Base-by-base conservation (phyloP, 2,329 filamentous ascomycete species). In the Alternaria longipes region DNA sequence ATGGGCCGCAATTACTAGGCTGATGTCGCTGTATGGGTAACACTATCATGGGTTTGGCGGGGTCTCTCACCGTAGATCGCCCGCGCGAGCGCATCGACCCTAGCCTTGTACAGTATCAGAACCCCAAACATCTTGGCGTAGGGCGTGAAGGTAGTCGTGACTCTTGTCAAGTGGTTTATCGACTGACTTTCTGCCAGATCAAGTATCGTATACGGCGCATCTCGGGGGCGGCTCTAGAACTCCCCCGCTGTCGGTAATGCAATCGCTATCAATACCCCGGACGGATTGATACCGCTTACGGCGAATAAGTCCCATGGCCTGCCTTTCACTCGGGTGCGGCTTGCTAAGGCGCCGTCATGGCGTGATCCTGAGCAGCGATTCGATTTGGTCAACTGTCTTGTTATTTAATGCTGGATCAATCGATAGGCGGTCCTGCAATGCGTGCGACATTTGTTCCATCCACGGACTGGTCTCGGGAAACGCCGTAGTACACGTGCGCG, bases 51-150 rank as follows among this genome's bases (percentile, higher is more conserved):
- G 64, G 54, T 40, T 62, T 65, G 65, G 65, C 66, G 66, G 67
- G 65, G 67, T 65, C 50, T 66, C 65, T 70, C 63, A 57, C 26
- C 52, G 42, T 60, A 67, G 62, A 68, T 69, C 59, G 60, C 20
- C 67, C 60, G 59, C 60, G 50, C 71, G 34, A 55, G 68, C 71
- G 28, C 65, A 47, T 74, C 32, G 73, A 67, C 64, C 64, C 52
- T 69, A 71, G 64, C 74, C 74, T 44, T 70, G 70, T 59, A 51
- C 24, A 66, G 76, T 78, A 77, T 76, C 50, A 42, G 64, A 74
- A 64, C 75, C 74, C 74, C 68, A 68, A 57, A 49, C 30, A 36
- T 41, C 66, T 69, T 67, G 69, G 67, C 70, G 64, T 46, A 56
- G 45, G 59, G 34, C 32, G 46, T 45, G 47, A 26, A 36, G 44